Conservation (phyloP, 148 eudicot species). For the Suaeda aralocaspica region DNA sequence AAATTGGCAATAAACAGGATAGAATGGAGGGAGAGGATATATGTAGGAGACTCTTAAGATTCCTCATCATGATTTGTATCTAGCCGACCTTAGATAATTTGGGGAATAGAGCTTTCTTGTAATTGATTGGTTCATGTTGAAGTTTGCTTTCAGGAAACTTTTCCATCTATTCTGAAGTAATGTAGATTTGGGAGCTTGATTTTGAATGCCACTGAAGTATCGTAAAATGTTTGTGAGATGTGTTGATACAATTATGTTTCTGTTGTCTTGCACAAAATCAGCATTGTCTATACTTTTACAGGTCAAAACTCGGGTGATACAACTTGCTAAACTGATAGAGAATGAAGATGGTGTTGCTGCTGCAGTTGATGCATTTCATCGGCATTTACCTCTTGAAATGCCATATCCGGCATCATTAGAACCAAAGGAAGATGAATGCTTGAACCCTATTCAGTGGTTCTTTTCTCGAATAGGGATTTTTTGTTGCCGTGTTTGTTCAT, state of each 20-base stretch:
- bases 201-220: too few species aligned
- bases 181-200: too few species aligned
- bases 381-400: conserved; percentile 63
- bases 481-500: conserved; percentile 58
- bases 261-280: background rate
- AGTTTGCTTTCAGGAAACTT: too few species aligned
- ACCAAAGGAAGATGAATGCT: conserved; percentile 36
- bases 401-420: conserved; percentile 36
- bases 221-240: too few species aligned
- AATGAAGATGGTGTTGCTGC: conserved; percentile 89
- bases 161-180: too few species aligned
- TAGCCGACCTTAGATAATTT: too few species aligned
- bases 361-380: conserved; percentile 90
- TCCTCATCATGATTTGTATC: too few species aligned
- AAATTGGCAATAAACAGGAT: too few species aligned
- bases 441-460: conserved; percentile 63
- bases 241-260: background rate
- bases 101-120: too few species aligned
- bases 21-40: too few species aligned
- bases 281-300: conserved; percentile 15
- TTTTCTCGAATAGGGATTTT: conserved; percentile 59
- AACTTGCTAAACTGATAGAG: conserved; percentile 62
- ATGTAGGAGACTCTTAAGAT: too few species aligned
- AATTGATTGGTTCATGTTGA: too few species aligned
- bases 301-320: conserved; percentile 78